phyloP scores from a whole-genome alignment of 106 monocot species.

The Dioscorea zingiberensis region DNA sequence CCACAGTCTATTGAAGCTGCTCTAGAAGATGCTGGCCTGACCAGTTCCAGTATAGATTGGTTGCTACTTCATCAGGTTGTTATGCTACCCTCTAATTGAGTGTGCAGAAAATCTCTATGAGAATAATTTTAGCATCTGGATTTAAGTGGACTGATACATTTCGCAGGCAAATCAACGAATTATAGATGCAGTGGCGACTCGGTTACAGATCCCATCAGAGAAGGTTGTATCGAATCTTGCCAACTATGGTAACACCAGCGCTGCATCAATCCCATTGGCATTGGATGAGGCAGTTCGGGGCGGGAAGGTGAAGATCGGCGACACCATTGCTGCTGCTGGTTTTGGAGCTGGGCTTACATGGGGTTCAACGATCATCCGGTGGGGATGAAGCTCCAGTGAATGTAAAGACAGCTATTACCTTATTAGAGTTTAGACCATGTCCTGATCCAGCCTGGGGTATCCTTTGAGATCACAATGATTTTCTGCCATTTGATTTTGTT shows the following conservation, averaged over 20 bases:
- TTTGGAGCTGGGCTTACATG: constrained; percentile 96
- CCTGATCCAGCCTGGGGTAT: no score
- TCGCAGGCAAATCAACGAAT: constrained; percentile 85
- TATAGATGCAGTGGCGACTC: constrained; percentile 74
- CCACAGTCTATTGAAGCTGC: constrained; percentile 62
- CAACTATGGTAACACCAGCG: constrained; percentile 95
- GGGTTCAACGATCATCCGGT: constrained; percentile 79
- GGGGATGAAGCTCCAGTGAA: constrained; percentile 38
- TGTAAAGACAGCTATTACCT: neutral
- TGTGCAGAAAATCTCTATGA: no score
- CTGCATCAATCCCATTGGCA: constrained; percentile 90
- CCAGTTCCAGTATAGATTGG: constrained; percentile 72
- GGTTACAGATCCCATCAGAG: constrained; percentile 71
- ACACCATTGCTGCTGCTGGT: constrained; percentile 67
- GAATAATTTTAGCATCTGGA: no score
- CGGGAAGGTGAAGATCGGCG: constrained; percentile 59
- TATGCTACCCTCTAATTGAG: neutral
- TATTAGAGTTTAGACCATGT: no score
- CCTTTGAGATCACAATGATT: no score
- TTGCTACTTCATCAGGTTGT: constrained; percentile 88
- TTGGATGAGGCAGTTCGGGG: constrained; percentile 79
- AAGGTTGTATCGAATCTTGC: constrained; percentile 91
- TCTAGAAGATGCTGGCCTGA: constrained; percentile 58
- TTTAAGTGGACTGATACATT: no score
- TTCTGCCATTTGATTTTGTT: no score